Conservation (phyloP, 139 green algal species). For the Chlorella vulgaris region DNA sequence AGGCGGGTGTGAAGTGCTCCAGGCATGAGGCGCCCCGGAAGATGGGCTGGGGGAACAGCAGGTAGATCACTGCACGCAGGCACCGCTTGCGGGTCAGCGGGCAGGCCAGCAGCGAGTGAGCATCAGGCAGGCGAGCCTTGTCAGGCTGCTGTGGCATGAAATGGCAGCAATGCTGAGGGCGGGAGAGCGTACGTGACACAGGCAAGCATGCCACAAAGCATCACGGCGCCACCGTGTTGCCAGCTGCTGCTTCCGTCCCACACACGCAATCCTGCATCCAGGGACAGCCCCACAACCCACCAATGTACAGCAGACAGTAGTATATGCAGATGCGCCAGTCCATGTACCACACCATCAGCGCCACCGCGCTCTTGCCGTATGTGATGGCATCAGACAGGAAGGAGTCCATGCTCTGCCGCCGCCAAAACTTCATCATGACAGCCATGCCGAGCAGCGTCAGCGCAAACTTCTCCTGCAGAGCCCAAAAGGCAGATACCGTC, state of each 20-base stretch:
- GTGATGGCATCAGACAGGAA: slow-evolving; percentile 35
- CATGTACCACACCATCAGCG: slow-evolving; percentile 41
- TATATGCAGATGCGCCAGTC: slow-evolving; percentile 37
- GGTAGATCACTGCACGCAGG: slow-evolving; percentile 29
- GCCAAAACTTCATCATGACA: slow-evolving; percentile 34
- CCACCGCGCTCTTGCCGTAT: slow-evolving; percentile 33
- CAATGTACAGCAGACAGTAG: slow-evolving; percentile 21
- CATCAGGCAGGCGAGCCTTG: no score
- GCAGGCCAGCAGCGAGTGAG: background rate
- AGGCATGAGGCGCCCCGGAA: slow-evolving; percentile 42
- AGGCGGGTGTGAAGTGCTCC: slow-evolving; percentile 45
- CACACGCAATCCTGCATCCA: background rate
- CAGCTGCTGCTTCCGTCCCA: background rate
- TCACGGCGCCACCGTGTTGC: background rate
- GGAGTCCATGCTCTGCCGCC: slow-evolving; percentile 24
- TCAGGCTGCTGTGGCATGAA: no score
- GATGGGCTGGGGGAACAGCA: slow-evolving; percentile 49
- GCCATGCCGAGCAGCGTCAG: slow-evolving; percentile 11
- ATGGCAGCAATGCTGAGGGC: no score
- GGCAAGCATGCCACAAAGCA: background rate
- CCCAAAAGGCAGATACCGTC: no score
- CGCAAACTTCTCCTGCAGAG: slow-evolving; percentile 35
- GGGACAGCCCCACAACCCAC: slow-evolving; percentile 7
- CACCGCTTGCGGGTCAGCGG: background rate
- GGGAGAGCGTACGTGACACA: no score